Conservation (phyloP, 2,329 filamentous ascomycete genomes). For the Colletotrichum karsti region DNA sequence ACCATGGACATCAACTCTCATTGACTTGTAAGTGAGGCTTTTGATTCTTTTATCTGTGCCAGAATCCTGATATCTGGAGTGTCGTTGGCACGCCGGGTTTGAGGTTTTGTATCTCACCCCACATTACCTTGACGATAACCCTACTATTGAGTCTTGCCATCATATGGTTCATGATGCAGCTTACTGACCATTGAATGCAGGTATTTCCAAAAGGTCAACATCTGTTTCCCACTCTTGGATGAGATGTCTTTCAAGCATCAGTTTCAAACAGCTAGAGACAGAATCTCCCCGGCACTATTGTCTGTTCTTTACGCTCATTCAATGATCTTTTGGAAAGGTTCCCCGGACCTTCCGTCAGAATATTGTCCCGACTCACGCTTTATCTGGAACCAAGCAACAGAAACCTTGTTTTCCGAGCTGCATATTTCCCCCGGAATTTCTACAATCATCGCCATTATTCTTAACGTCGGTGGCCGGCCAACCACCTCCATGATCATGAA, state of each 20-base stretch:
- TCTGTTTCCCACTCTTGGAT: conserved; percentile 69
- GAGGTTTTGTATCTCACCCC: background rate
- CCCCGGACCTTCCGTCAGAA: conserved; percentile 50
- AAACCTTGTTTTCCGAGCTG: conserved; percentile 67
- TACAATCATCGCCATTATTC: conserved; percentile 63
- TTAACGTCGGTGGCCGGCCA: conserved; percentile 68
- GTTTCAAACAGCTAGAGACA: conserved; percentile 52
- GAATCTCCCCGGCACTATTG: conserved; percentile 64
- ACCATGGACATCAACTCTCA: conserved; percentile 58
- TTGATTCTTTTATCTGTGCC: background rate
- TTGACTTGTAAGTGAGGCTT: conserved; percentile 50
- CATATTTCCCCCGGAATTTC: conserved; percentile 66
- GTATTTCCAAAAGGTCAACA: conserved; percentile 64
- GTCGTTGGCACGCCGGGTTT: background rate
- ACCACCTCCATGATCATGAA: conserved; percentile 69
- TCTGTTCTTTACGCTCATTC: conserved; percentile 67
- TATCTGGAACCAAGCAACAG: conserved; percentile 69
- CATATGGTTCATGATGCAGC: too few relatives aligned
- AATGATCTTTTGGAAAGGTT: conserved; percentile 64
- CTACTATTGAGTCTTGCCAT: too few relatives aligned
- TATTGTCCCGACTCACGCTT: conserved; percentile 66
- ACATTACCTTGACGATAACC: too few relatives aligned
- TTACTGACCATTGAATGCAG: conserved; percentile 36
- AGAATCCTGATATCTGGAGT: too few relatives aligned
- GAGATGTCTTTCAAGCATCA: conserved; percentile 60